Base-by-base conservation (phyloP, 2,329 filamentous ascomycete genomes). In the Sporothrix euskadiensis region DNA sequence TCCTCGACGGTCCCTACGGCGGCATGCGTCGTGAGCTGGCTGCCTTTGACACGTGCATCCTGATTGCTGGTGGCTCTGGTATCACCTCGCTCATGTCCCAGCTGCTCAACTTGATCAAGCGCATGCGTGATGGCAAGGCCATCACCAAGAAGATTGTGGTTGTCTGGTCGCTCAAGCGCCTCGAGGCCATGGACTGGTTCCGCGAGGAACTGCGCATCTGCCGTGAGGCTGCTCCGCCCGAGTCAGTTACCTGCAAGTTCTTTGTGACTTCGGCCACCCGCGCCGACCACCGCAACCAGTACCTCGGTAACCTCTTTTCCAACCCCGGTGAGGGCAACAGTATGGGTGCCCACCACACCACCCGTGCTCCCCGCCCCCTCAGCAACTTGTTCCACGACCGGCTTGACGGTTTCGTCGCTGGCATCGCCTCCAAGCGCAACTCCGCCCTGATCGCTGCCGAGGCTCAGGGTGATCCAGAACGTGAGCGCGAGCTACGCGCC, bases 161-260 rank as follows among this genome's bases (percentile, higher is more conserved):
- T 0, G 89, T 98, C n/a, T 98, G 95, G 95, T 90, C 94, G 5
- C 85, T 98, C 77, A 97, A 96, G 82, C 89, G 92, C 73, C 90
- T 96, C 16, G 95, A 98, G 81, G 93, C 94, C 0, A 94, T 98
- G 90, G 94, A 98, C 80, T 98, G 95, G 95, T 98, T 98, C 86
- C 92, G 93, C 76, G 94, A 98, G 82, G 95, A 98, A 81, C 86
- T 98, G 74, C 89, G 94, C 66, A 97, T 98, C 78, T 97, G 95
- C 82, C 89, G 94, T 78, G 93, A 98, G 81, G 91, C 90, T 69
- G 94, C 95, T 10, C 95, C 95, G 1, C 92, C 93, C 0, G 93
- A 96, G 79, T 92, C 92, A 41, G 92, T 98, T 9, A 93, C 92
- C 32, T 98, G 94, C 84, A 94, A 97, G 80, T 98, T 98, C 85